Conservation (phyloP, 805 yeast genomes). For the Lipomyces yamanashiensis region DNA sequence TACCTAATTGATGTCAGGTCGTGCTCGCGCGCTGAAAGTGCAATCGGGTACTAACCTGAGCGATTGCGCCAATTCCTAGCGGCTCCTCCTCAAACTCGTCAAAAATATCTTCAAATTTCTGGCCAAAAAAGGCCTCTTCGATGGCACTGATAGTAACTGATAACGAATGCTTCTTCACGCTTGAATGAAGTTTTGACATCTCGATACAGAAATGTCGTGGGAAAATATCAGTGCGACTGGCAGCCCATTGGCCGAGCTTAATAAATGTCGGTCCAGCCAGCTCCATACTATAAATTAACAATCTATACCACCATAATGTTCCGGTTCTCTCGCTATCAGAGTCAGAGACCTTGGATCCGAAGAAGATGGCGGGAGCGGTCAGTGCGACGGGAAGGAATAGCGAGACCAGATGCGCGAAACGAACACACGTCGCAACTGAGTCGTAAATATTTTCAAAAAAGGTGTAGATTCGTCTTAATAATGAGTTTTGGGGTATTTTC, state of each 20-base stretch:
- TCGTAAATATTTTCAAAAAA: constrained; percentile 3
- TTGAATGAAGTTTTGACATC: constrained; percentile 77
- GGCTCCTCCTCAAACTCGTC: constrained; percentile 77
- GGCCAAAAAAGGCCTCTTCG: constrained; percentile 60
- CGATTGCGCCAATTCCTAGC: constrained; percentile 97
- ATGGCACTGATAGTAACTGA: constrained; percentile 62
- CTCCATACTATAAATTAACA: constrained; percentile 71
- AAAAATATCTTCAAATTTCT: constrained; percentile 71
- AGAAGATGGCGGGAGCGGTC: constrained; percentile 60
- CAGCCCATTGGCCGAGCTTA: constrained; percentile 97
- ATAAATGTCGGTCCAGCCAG: constrained; percentile 85
- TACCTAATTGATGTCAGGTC: constrained; percentile 49
- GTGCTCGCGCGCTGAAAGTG: no score
- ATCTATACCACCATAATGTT: constrained; percentile 68
- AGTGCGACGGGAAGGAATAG: constrained; percentile 74
- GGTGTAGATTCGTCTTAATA: constrained; percentile 1
- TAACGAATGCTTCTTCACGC: constrained; percentile 75
- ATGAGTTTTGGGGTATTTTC: not conserved
- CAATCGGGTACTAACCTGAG: constrained; percentile 53
- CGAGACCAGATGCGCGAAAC: constrained; percentile 70
- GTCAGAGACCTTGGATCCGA: constrained; percentile 51
- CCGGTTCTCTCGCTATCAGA: constrained; percentile 57
- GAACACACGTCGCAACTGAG: constrained; percentile 54
- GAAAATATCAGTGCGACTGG: constrained; percentile 92
- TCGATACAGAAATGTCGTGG: constrained; percentile 78